phyloP scores from a whole-genome alignment of 2,329 filamentous ascomycete genomes.

The Harringtonia aguacate region DNA sequence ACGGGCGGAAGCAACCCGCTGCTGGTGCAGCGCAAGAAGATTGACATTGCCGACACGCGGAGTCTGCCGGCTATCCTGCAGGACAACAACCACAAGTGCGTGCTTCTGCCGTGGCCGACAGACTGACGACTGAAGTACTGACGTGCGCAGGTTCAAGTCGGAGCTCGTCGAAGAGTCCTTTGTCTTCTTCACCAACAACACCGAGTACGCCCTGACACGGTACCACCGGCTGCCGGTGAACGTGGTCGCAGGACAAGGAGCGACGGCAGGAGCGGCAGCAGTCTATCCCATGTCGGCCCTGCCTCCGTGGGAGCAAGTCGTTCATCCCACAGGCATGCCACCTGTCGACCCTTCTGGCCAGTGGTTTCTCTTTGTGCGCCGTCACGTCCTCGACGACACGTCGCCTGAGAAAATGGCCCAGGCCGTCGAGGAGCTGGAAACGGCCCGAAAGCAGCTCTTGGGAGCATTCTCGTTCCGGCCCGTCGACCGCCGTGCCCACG shows the following conservation, averaged over 20 bases:
- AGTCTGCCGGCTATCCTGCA: constrained; percentile 35
- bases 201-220: constrained; percentile 42
- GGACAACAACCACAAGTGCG: constrained; percentile 43
- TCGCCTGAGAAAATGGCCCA: constrained; percentile 46
- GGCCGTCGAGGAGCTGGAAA: constrained; percentile 38
- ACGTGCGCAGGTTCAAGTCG: constrained; percentile 32
- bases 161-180: constrained; percentile 44
- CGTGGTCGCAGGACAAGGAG: not conserved
- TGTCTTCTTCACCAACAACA: constrained; percentile 40
- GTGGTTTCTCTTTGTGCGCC: constrained; percentile 46
- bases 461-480: constrained; percentile 40
- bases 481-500: constrained; percentile 40
- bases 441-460: constrained; percentile 33
- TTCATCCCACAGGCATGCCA: constrained; percentile 7
- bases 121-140: not conserved
- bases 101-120: not conserved
- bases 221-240: constrained; percentile 28
- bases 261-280: constrained; percentile 13
- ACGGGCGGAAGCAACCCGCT: constrained; percentile 27
- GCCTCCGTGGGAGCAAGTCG: constrained; percentile 33
- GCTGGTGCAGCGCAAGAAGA: constrained; percentile 41
- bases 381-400: constrained; percentile 43
- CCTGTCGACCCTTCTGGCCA: constrained; percentile 35
- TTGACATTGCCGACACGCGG: constrained; percentile 43
- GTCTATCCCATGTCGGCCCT: constrained; percentile 24